These are phyloP conservation scores for Penicillium daleae DNA, from an alignment of 495 filamentous ascomycete genomes.

Conservation along the genomic window DNA sequence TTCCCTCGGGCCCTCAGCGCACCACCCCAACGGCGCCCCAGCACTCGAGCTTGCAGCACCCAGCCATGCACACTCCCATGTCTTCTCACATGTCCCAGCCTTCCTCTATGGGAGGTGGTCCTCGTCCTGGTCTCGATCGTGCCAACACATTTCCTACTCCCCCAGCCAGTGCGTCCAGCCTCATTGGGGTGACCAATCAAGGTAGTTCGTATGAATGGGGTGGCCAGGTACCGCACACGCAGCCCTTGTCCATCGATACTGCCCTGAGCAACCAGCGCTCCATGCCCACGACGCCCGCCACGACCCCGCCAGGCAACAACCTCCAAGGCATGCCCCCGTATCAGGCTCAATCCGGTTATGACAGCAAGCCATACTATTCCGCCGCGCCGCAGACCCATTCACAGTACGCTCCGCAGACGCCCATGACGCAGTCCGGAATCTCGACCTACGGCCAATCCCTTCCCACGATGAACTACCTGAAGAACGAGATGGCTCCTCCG, in stretches of 20 bases:
- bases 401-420: constrained; percentile 68
- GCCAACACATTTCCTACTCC: constrained; percentile 93
- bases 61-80: constrained; percentile 73
- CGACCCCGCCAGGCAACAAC: constrained; percentile 81
- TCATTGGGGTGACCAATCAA: constrained; percentile 79
- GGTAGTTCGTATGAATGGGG: constrained; percentile 78
- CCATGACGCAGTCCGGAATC: constrained; percentile 68
- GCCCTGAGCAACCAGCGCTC: constrained; percentile 79
- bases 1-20: constrained; percentile 34
- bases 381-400: constrained; percentile 68
- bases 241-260: constrained; percentile 85
- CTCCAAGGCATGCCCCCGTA: constrained; percentile 80
- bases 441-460: constrained; percentile 65
- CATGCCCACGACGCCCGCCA: constrained; percentile 91
- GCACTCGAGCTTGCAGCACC: constrained; percentile 76
- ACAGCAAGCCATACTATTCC: constrained; percentile 80
- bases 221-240: constrained; percentile 65
- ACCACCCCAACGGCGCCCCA: constrained; percentile 61
- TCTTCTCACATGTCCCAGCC: constrained; percentile 68
- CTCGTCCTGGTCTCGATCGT: constrained; percentile 76
- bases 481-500: constrained; percentile 91
- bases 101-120: constrained; percentile 65
- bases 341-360: constrained; percentile 72
- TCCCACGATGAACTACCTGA: constrained; percentile 69
- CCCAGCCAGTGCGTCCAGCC: constrained; percentile 86